phyloP scores from a whole-genome alignment of 345 rosid genomes.

The Linum tenue region DNA sequence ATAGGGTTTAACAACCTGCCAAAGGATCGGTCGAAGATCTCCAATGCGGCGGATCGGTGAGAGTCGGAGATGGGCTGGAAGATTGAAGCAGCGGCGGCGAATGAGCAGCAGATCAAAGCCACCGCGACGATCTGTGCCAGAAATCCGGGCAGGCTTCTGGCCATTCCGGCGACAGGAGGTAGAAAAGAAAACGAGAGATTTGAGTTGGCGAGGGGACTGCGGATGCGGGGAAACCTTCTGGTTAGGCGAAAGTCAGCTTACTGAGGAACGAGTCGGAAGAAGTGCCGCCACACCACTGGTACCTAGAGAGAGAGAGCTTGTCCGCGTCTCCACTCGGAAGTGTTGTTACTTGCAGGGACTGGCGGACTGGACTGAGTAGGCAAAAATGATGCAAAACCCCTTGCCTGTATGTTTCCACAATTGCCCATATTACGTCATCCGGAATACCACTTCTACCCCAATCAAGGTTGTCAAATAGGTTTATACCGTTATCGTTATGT shows the following conservation, averaged over 20 bases:
- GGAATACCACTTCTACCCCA: background rate
- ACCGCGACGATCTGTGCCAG: conserved; percentile 27
- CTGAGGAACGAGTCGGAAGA: too few species aligned
- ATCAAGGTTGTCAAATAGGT: too few species aligned
- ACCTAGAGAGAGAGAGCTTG: background rate
- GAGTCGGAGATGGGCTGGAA: conserved; percentile 72
- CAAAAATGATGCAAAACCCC: background rate
- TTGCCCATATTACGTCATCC: background rate
- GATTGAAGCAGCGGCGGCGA: conserved; percentile 38
- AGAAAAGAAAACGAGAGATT: background rate
- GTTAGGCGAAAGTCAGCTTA: background rate
- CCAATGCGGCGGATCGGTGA: conserved; percentile 86
- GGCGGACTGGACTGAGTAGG: background rate
- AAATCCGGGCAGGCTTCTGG: conserved; percentile 31
- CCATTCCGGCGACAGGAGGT: conserved; percentile 10
- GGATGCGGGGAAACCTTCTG: background rate
- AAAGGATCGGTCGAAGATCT: conserved; percentile 74
- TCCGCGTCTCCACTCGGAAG: background rate
- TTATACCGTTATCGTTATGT: too few species aligned
- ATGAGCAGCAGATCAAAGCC: conserved; percentile 32
- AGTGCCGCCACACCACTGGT: background rate
- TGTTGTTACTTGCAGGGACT: background rate
- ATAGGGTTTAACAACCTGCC: conserved; percentile 37
- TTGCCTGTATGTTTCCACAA: background rate
- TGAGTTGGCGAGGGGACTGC: background rate